Base-by-base conservation (phyloP, 2,329 filamentous ascomycete species). In the Cryphonectria carpinicola region DNA sequence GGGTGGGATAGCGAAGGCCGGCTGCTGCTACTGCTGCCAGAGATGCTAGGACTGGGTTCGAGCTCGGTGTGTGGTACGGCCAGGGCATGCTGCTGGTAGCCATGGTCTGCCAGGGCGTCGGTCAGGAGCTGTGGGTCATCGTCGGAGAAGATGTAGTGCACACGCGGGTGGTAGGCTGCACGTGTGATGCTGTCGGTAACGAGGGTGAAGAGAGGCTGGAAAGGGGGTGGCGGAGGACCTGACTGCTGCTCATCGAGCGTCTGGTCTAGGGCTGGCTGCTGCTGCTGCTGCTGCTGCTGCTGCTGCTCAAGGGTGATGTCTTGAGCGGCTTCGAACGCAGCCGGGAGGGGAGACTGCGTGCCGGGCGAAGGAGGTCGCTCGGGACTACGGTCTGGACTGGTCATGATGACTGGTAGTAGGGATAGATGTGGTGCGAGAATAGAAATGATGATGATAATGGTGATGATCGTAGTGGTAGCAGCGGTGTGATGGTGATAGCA, bases 71-170 rank as follows among this genome's bases (percentile, higher is more conserved):
- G 5, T 19, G 49, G 5, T 49, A 46, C 7, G 17, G 46, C 11
- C 19, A 5, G 39, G 69, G 43, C 6, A 22, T 46, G 22, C 79
- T 75, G 68, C 43, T 56, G 56, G n/a, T 56, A 32, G 13, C 82
- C 79, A 66, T 84, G 81, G 70, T 82, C 83, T 68, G 78, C 88
- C 80, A 80, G 90, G 1, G 92, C 90, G 52, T 89, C 86, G 1
- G 92, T 92, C 52, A 97, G 84, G 61, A 92, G 84, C 63, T 95
- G 92, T 1, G 90, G 88, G 78, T 98, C 94, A 81, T 98, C 96
- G 80, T 98, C 95, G 75, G 89, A 89, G 83, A 99, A 98, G 77
- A 98, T 88, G 82, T 98, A 98, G 82, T 95, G 94, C 1, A 97
- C 90, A 67, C 89, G 90, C 1, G 95, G 96, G 79, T 98, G 95